Conservation (phyloP, 1,139 yeast species). For the Saccharomyces hybrid region DNA sequence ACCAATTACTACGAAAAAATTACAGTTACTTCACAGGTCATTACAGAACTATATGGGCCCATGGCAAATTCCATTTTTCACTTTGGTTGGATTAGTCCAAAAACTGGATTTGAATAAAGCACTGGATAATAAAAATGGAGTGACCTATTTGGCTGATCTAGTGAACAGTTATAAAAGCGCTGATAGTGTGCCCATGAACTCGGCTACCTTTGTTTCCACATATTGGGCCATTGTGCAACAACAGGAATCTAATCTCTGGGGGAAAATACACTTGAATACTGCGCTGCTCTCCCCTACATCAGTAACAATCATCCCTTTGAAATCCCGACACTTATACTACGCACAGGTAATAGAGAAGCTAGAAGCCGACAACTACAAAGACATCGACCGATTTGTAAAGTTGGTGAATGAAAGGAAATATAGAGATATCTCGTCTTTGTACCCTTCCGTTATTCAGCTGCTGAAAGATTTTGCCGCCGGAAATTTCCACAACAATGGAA, state of each 20-base stretch:
- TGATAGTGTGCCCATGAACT: constrained; percentile 7
- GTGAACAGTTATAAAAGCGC: background rate
- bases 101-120: constrained; percentile 23
- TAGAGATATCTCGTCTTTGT: constrained; percentile 6
- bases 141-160: constrained; percentile 6
- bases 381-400: constrained; percentile 13
- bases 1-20: constrained; percentile 34
- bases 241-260: constrained; percentile 27
- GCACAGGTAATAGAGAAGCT: constrained; percentile 11
- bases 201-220: constrained; percentile 20
- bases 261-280: constrained; percentile 19
- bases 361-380: constrained; percentile 11
- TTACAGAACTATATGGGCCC: constrained; percentile 46
- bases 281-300: constrained; percentile 27
- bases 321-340: constrained; percentile 17
- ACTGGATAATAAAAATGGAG: constrained; percentile 1
- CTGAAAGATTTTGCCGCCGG: constrained; percentile 26
- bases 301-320: constrained; percentile 25
- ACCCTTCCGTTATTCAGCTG: constrained; percentile 14
- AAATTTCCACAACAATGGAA: constrained; percentile 17
- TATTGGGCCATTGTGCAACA: constrained; percentile 27
- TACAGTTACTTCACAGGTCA: constrained; percentile 48
- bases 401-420: constrained; percentile 15
- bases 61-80: constrained; percentile 44
- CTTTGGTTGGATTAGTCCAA: constrained; percentile 37